These are phyloP conservation scores for Holtermannia corniformis DNA, from an alignment of 768 basidiomycete species.

Conservation along the genomic window DNA sequence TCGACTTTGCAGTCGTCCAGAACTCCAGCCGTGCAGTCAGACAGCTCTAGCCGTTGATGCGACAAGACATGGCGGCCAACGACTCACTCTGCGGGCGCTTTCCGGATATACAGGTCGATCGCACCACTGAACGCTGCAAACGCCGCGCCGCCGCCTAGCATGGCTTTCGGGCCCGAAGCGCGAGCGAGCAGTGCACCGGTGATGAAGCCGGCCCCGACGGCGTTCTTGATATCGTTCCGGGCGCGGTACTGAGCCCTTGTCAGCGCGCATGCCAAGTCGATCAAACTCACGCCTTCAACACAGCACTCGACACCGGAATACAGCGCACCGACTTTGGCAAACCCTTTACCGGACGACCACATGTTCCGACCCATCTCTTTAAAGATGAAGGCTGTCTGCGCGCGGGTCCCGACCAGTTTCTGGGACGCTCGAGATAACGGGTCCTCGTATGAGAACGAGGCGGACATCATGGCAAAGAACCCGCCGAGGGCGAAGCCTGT, in stretches of 20 bases:
- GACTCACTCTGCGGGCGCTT: constrained; percentile 37
- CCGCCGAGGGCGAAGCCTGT: constrained; percentile 84
- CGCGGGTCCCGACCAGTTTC: constrained; percentile 43
- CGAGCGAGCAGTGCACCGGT: constrained; percentile 82
- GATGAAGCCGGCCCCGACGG: constrained; percentile 74
- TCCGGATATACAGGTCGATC: constrained; percentile 59
- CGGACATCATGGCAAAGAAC: constrained; percentile 92
- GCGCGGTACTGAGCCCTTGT: constrained; percentile 66
- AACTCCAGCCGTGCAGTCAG: too few relatives aligned
- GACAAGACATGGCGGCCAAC: too few relatives aligned
- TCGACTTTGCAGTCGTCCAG: too few relatives aligned
- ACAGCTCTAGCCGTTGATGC: too few relatives aligned
- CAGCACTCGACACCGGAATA: constrained; percentile 95
- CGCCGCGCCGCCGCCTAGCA: constrained; percentile 74
- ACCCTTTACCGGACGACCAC: constrained; percentile 81
- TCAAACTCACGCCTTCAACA: constrained; percentile 71
- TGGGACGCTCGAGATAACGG: constrained; percentile 49
- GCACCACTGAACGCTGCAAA: constrained; percentile 89
- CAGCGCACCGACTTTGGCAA: constrained; percentile 85
- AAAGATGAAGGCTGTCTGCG: constrained; percentile 76
- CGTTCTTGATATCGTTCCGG: constrained; percentile 89
- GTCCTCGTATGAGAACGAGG: constrained; percentile 92
- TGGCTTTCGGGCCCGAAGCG: constrained; percentile 76
- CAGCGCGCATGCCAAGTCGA: neutral
- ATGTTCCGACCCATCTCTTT: constrained; percentile 91